phyloP scores from a whole-genome alignment of 2,329 filamentous ascomycete genomes.

The Bimuria novae-zelandiae region DNA sequence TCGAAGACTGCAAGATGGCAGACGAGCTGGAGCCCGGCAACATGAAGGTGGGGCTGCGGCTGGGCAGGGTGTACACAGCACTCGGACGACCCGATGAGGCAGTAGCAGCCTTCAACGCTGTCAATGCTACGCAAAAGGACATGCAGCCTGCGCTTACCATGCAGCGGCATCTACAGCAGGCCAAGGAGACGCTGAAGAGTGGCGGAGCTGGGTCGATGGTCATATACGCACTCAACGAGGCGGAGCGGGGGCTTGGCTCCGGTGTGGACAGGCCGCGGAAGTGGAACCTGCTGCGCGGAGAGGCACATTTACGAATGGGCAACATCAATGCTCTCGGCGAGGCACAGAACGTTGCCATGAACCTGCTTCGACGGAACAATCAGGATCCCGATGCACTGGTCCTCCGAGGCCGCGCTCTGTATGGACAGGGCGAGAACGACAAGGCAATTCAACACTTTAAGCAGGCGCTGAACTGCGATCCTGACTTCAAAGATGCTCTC shows the following conservation, averaged over 20 bases:
- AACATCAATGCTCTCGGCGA: conserved; percentile 87
- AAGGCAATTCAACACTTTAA: conserved; percentile 93
- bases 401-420: conserved; percentile 83
- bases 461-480: conserved; percentile 86
- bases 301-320: conserved; percentile 91
- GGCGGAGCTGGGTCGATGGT: conserved; percentile 89
- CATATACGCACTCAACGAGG: conserved; percentile 87
- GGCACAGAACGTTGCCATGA: conserved; percentile 90
- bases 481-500: conserved; percentile 85
- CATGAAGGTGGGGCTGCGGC: conserved; percentile 82
- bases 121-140: conserved; percentile 84
- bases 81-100: conserved; percentile 88
- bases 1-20: conserved; percentile 84
- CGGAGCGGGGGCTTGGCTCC: conserved; percentile 76
- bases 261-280: conserved; percentile 83
- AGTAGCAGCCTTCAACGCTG: conserved; percentile 77
- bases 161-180: conserved; percentile 79
- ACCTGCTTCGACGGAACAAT: conserved; percentile 79
- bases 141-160: conserved; percentile 81
- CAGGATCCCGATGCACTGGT: conserved; percentile 94
- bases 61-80: conserved; percentile 87
- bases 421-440: conserved; percentile 90
- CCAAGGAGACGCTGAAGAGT: conserved; percentile 73
- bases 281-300: conserved; percentile 90
- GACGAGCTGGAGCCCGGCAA: conserved; percentile 84